Base-by-base conservation (phyloP, 345 rosid genomes). In the Camelina laxa region DNA sequence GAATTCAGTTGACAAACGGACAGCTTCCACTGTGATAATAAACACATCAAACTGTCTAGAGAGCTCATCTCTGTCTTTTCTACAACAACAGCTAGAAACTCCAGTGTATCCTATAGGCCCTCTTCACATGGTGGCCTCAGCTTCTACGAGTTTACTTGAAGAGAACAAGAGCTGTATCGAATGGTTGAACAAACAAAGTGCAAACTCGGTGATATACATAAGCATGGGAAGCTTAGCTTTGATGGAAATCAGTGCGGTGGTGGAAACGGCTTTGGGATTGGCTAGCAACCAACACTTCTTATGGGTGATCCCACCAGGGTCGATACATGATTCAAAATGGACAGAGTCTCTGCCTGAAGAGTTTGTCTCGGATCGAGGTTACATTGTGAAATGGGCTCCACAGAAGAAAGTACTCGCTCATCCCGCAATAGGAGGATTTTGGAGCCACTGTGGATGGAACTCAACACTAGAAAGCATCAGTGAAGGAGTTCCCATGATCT, bases 391-490 rank as follows among this genome's bases (percentile, higher is more conserved):
- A 56, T 45, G 65, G 71, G 65, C 71, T 2, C 77, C 77, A 0
- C 65, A 65, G 17, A 76, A 39, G 51, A 33, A 80, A 47, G 74
- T 76, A 20, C 50, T 82, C 3, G 69, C 83, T 22, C 87, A 85
- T 67, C 54, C 48, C 0, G 83, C 86, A 1, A 75, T 82, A 13
- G 82, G 79, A 42, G 84, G 75, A 11, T 82, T 87, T 66, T 81
- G 82, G 86, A 84, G 76, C 61, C 87, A 84, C 5, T 82, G 81
- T 24, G 88, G 92, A 42, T 84, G 87, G 87, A 84, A 87, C 73
- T 84, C 86, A 2, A 84, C 81, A 0, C 41, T 87, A 22, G 89
- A 85, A 14, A 82, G 85, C 27, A 22, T 86, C 11, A 35, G 83
- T 0, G 81, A 78, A 82, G 87, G 86, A 41, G 76, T 82, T 21